Percentiles rank a stretch among this genome's conserved stretches.
Evolutionary conservation across 176 grass and related monocot species (phyloP).

Genomic region (Rhynchospora tenuis): DNA sequence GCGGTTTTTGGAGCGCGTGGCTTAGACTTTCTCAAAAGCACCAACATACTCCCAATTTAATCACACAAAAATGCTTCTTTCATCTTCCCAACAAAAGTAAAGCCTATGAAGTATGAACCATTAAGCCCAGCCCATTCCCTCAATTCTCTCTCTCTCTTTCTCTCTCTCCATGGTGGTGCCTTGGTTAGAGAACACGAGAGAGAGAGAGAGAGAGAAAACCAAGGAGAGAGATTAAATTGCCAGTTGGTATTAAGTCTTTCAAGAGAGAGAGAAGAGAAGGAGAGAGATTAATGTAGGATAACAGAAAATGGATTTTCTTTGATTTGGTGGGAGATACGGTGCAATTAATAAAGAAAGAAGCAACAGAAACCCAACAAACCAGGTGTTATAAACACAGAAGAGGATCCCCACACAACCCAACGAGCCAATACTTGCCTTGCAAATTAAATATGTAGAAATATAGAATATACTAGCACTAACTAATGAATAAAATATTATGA

Average conservation of each 20-base stretch:
- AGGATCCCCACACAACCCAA: constrained; percentile 4
- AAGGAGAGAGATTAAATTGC: not conserved
- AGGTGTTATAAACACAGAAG: not conserved
- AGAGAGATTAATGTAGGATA: constrained; percentile 4
- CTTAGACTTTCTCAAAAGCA: constrained; percentile 69
- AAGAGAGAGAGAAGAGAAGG: not conserved
- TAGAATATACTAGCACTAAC: not conserved
- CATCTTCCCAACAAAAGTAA: not conserved
- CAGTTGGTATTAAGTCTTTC: not conserved
- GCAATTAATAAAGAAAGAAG: constrained; percentile 16
- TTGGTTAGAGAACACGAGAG: not conserved
- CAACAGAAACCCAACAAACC: not conserved
- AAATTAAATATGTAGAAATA: not conserved
- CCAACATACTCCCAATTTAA: constrained; percentile 38
- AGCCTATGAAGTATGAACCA: not conserved
- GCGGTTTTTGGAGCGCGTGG: constrained; percentile 32
- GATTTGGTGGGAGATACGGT: constrained; percentile 21
- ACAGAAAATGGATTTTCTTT: constrained; percentile 17
- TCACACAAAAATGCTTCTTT: not conserved
- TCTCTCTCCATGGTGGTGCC: not conserved
- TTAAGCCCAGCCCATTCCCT: not conserved
- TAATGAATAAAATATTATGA: not conserved
- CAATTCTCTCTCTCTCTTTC: not conserved
- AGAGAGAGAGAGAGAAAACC: not conserved
- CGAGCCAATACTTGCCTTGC: not conserved